Percentiles rank a stretch among this genome's conserved stretches.
phyloP scores from a whole-genome alignment of 495 filamentous ascomycete species.

The Podospora didyma region DNA sequence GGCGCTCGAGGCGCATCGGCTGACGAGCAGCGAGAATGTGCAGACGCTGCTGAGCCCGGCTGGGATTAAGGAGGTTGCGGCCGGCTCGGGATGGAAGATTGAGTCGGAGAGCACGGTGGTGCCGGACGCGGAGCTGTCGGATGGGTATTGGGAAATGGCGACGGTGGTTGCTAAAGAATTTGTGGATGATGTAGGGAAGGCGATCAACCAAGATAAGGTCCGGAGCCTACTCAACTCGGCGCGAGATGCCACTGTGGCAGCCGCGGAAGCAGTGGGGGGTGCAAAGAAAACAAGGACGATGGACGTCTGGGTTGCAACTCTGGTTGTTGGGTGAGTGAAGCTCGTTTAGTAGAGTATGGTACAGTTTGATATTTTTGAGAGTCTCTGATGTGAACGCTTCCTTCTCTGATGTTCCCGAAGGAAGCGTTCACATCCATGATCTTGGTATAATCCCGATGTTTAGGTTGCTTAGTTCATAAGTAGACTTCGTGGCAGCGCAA shows the following conservation, averaged over 20 bases:
- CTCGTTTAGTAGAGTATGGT: neutral
- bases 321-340: slow-evolving; percentile 4
- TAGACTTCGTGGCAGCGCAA: too few species aligned
- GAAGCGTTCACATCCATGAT: too few species aligned
- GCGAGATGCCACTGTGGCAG: slow-evolving; percentile 32
- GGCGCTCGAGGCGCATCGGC: slow-evolving; percentile 15
- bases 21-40: slow-evolving; percentile 16
- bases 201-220: slow-evolving; percentile 31
- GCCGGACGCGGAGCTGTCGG: slow-evolving; percentile 33
- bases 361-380: too few species aligned
- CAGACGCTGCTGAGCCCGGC: slow-evolving; percentile 12
- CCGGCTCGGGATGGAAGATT: slow-evolving; percentile 23
- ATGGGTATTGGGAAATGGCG: slow-evolving; percentile 45
- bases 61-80: slow-evolving; percentile 14
- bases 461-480: too few species aligned
- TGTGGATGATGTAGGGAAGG: slow-evolving; percentile 24
- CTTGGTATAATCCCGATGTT: too few species aligned
- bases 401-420: too few species aligned
- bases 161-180: slow-evolving; percentile 21
- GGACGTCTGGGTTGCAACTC: slow-evolving; percentile 45
- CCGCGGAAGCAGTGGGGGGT: slow-evolving; percentile 27
- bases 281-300: slow-evolving; percentile 37
- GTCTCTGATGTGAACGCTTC: too few species aligned
- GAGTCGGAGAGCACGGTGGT: slow-evolving; percentile 27
- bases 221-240: slow-evolving; percentile 28